Evolutionary conservation across 768 basidiomycete genomes (phyloP).

Genomic region (Pleurotus salmoneostramineus): DNA sequence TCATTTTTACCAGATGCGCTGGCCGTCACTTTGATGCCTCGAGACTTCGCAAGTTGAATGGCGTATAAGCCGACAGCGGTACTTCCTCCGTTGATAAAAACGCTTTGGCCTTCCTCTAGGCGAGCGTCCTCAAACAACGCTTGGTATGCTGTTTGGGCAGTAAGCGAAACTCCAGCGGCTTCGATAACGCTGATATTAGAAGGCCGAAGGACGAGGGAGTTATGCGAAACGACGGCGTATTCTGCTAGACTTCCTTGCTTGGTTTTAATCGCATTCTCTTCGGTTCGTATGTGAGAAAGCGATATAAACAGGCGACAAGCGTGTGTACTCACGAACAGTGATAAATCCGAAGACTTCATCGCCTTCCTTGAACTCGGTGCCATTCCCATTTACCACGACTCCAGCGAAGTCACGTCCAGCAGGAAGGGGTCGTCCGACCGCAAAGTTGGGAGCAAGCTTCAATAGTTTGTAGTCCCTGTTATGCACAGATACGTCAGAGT

Average conservation of each 20-base stretch:
- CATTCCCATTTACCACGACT: slow-evolving; percentile 51
- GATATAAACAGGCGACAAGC: background rate
- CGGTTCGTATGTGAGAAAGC: slow-evolving; percentile 1
- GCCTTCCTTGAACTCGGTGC: slow-evolving; percentile 47
- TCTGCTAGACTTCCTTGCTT: slow-evolving; percentile 56
- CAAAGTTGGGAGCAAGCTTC: slow-evolving; percentile 39
- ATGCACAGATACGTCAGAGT: background rate
- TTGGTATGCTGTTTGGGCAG: slow-evolving; percentile 56
- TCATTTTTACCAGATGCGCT: slow-evolving; percentile 61
- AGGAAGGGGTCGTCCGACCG: slow-evolving; percentile 44
- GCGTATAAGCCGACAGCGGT: slow-evolving; percentile 64
- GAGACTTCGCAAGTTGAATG: slow-evolving; percentile 68
- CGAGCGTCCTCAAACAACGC: slow-evolving; percentile 43
- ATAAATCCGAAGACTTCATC: slow-evolving; percentile 64
- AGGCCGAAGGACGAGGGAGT: slow-evolving; percentile 40
- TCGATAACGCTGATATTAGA: slow-evolving; percentile 45
- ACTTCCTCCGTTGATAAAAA: slow-evolving; percentile 72
- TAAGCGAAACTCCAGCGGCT: slow-evolving; percentile 58
- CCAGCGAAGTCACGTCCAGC: slow-evolving; percentile 67
- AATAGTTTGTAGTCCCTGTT: slow-evolving; percentile 59
- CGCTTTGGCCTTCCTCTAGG: slow-evolving; percentile 52
- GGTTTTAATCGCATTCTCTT: slow-evolving; percentile 27
- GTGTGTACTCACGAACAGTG: slow-evolving; percentile 25
- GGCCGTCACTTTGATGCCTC: slow-evolving; percentile 54
- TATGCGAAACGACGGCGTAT: slow-evolving; percentile 46